Evolutionary conservation across 108 stramenopile species (phyloP), one percentile per base, ranked within the genome.

Genomic region (Nannochloropsis oceanica): DNA sequence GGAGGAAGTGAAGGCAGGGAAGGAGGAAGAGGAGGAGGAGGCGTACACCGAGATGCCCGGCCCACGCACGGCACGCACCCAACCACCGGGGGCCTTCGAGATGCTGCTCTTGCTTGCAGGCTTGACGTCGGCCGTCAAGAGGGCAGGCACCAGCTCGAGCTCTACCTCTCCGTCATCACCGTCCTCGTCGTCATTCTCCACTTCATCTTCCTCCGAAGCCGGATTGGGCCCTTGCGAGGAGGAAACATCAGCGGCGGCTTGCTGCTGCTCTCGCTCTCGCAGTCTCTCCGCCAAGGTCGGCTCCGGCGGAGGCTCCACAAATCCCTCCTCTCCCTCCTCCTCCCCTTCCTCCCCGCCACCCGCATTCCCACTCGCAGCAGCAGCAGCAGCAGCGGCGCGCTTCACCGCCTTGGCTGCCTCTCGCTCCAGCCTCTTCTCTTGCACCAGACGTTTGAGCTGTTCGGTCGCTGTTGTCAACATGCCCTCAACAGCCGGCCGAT

Each of bases 91-190:
- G 10, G 59, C 59, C 59, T 73, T 73, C 8, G 59, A 2, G 22
- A n/a, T n/a, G 0, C 8, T 73, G 18, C n/a, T 18, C n/a, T 73
- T 73, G 22, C 13, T 18, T 13, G 22, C n/a, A n/a, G 18, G 22
- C 46, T 26, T 24, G 12, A 3, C 50, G 8, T 43, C 42, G 81
- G 82, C 50, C 27, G 20, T 13, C 25, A 14, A 24, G 10, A 42
- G 2, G 27, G 81, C 84, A 22, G 34, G 79, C 25, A n/a, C 46
- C 42, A 59, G 22, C 42, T 80, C 80, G 81, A 88, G 85, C 43
- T 88, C 87, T 22, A 81, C 80, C 42, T 85, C 87, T 25, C 82
- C 82, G 25, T 84, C 87, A 43, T 88, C 87, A 20, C 27, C 26
- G 44, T 82, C 73, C 25, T 43, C 85, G 43, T 85, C 85, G 43